A percentile compares a stretch with the other conserved stretches of the same genome.
phyloP scores from a whole-genome alignment of 2,329 filamentous ascomycete species.

The Microdochium nivale region DNA sequence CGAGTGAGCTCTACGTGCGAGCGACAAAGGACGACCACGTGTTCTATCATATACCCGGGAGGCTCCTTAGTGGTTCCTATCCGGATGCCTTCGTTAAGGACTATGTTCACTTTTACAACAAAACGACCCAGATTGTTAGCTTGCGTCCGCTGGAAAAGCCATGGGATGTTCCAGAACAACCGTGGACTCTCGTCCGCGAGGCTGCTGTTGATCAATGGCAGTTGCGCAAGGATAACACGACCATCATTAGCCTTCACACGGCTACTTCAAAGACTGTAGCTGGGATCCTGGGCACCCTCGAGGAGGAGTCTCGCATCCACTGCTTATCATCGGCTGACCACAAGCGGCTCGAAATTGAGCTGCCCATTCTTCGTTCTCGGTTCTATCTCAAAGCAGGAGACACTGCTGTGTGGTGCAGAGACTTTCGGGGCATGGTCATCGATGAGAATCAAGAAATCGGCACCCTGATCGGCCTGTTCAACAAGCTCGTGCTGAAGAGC shows the following conservation, averaged over 20 bases:
- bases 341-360: constrained; percentile 23
- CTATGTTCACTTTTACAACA: constrained; percentile 38
- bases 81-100: constrained; percentile 27
- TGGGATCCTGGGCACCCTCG: constrained; percentile 26
- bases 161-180: constrained; percentile 13
- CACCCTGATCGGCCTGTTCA: constrained; percentile 38
- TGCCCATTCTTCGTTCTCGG: constrained; percentile 37
- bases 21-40: constrained; percentile 5
- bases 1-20: constrained; percentile 22
- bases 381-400: constrained; percentile 28
- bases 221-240: constrained; percentile 10
- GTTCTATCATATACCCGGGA: constrained; percentile 16
- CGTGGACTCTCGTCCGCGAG: constrained; percentile 14
- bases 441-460: constrained; percentile 35
- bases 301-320: constrained; percentile 24
- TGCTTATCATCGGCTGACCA: constrained; percentile 10
- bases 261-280: constrained; percentile 20
- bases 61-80: constrained; percentile 16
- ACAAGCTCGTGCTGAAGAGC: constrained; percentile 36
- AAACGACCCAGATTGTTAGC: constrained; percentile 15
- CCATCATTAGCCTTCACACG: constrained; percentile 25
- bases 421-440: constrained; percentile 41
- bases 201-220: constrained; percentile 6
- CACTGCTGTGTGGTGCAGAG: constrained; percentile 28
- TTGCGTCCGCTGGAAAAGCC: constrained; percentile 17